Evolutionary conservation across 768 basidiomycete species (phyloP).

Genomic region (Leccinum variicolor): DNA sequence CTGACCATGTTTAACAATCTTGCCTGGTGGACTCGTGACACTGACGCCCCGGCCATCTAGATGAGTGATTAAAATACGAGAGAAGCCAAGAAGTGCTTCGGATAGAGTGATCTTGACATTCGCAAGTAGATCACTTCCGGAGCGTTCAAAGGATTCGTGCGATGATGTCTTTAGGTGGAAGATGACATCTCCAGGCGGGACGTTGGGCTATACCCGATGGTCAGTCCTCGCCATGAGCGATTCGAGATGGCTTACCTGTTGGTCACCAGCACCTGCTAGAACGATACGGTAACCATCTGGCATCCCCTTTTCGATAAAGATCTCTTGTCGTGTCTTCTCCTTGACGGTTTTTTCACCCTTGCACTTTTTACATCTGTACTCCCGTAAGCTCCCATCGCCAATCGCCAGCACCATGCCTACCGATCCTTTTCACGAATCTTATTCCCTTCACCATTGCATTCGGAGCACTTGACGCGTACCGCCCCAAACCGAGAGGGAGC

Average conservation of each 20-base stretch:
- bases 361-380: conserved; percentile 87
- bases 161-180: conserved; percentile 67
- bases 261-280: conserved; percentile 88
- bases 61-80: conserved; percentile 84
- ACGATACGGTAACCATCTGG: conserved; percentile 80
- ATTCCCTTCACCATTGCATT: conserved; percentile 66
- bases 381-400: conserved; percentile 1
- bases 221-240: conserved; percentile 3
- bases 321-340: conserved; percentile 87
- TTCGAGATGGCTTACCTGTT: conserved; percentile 52
- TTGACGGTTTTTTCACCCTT: conserved; percentile 81
- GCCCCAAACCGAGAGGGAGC: conserved; percentile 47
- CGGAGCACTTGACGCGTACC: conserved; percentile 56
- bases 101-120: conserved; percentile 85
- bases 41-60: conserved; percentile 91
- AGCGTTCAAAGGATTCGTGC: conserved; percentile 82
- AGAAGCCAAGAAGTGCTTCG: conserved; percentile 94
- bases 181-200: conserved; percentile 87
- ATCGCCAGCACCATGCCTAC: conserved; percentile 36
- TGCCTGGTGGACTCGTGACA: conserved; percentile 68
- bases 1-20: conserved; percentile 71
- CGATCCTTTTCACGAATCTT: conserved; percentile 81
- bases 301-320: conserved; percentile 87
- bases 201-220: conserved; percentile 61
- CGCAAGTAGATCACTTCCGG: conserved; percentile 76